phyloP scores from a whole-genome alignment of 768 basidiomycete genomes.

The Podaxis sp. region DNA sequence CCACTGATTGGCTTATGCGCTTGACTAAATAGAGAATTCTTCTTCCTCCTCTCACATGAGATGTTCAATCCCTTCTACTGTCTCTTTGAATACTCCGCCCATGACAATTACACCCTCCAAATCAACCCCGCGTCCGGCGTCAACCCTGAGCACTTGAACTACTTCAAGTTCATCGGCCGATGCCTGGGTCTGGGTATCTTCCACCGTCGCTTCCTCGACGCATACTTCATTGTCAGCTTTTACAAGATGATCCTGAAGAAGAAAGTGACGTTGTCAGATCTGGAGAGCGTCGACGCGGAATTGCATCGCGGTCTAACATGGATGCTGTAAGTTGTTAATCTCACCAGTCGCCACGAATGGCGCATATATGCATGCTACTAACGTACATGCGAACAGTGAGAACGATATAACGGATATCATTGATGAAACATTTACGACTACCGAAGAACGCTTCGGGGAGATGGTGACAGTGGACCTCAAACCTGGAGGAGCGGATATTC shows the following conservation, averaged over 20 bases:
- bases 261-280: slow-evolving; percentile 90
- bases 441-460: slow-evolving; percentile 97
- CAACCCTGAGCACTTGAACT: slow-evolving; percentile 98
- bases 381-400: slow-evolving; percentile 51
- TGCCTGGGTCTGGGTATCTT: slow-evolving; percentile 96
- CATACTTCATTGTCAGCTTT: slow-evolving; percentile 99
- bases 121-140: slow-evolving; percentile 98
- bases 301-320: slow-evolving; percentile 93
- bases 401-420: slow-evolving; percentile 98
- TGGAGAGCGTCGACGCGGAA: slow-evolving; percentile 97
- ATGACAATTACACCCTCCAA: slow-evolving; percentile 99
- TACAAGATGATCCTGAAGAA: slow-evolving; percentile 99
- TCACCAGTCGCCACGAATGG: slow-evolving; percentile 10
- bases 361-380: neutral
- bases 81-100: slow-evolving; percentile 98
- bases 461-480: slow-evolving; percentile 96
- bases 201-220: slow-evolving; percentile 98
- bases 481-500: slow-evolving; percentile 79
- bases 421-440: slow-evolving; percentile 96
- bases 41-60: slow-evolving; percentile 98
- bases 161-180: slow-evolving; percentile 99
- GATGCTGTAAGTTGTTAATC: slow-evolving; percentile 82
- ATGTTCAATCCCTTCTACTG: slow-evolving; percentile 99
- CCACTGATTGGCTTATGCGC: neutral
- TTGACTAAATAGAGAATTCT: slow-evolving; percentile 79